Percentiles rank a stretch among this genome's conserved stretches.
Evolutionary conservation across 257 asterid genomes (phyloP).

Genomic region (Penstemon eatonii): DNA sequence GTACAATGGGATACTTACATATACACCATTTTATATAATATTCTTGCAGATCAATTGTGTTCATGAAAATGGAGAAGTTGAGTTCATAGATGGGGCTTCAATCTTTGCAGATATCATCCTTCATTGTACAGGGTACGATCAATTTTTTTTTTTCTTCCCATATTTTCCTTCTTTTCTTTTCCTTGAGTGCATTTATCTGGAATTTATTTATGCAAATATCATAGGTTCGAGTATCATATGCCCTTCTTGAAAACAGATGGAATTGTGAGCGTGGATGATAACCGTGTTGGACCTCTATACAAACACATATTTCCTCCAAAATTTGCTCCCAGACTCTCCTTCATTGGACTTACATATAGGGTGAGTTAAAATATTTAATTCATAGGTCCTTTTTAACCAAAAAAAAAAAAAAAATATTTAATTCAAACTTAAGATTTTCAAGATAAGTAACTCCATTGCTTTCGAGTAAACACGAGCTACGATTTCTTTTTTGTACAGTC

Average conservation of each 20-base stretch:
- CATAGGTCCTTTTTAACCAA: too few relatives aligned
- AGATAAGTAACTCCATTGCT: background rate
- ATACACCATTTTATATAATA: too few relatives aligned
- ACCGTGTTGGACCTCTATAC: conserved; percentile 54
- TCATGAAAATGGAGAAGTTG: conserved; percentile 43
- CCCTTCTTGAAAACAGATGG: conserved; percentile 52
- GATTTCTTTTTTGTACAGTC: conserved; percentile 22
- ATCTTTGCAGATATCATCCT: conserved; percentile 42
- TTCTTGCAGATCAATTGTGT: conserved; percentile 33
- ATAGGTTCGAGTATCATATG: conserved; percentile 38
- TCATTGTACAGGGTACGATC: conserved; percentile 48
- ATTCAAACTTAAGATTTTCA: background rate
- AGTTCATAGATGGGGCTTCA: conserved; percentile 46
- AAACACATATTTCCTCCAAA: conserved; percentile 54
- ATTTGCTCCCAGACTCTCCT: conserved; percentile 51
- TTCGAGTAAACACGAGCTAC: background rate
- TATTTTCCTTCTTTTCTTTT: background rate
- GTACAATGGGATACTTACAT: too few relatives aligned
- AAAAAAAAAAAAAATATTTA: background rate
- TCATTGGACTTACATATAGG: conserved; percentile 42
- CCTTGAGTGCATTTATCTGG: background rate
- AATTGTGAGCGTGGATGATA: conserved; percentile 37
- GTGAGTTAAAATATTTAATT: conserved; percentile 26
- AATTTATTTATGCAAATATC: background rate
- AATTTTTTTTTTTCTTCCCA: background rate